These are phyloP conservation scores for Chytriomyces sp. DNA, from an alignment of 192 early-diverging fungal species.

Conservation along the genomic window DNA sequence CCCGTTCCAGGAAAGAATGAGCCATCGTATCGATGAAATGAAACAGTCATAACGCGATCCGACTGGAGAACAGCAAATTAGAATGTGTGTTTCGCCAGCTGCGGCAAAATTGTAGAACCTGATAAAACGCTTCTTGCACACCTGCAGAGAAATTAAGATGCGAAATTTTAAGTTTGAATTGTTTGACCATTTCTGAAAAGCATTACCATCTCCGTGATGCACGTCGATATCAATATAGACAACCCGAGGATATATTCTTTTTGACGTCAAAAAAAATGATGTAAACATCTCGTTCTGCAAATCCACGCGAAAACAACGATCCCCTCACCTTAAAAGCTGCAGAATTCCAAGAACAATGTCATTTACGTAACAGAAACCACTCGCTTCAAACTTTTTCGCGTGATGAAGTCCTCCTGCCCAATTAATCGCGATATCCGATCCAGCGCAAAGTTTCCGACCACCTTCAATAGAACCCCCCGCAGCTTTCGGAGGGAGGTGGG, in stretches of 20 bases:
- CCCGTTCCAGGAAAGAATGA: slow-evolving; percentile 97
- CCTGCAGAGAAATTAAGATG: too few relatives aligned
- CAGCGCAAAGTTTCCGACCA: slow-evolving; percentile 71
- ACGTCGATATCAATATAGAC: slow-evolving; percentile 98
- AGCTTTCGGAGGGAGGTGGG: too few relatives aligned
- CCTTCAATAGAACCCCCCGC: slow-evolving; percentile 92
- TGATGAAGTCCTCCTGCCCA: slow-evolving; percentile 97
- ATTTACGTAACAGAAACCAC: slow-evolving; percentile 98
- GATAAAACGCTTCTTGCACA: slow-evolving; percentile 32
- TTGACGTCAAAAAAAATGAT: not conserved
- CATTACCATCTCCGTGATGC: slow-evolving; percentile 99
- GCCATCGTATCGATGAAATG: slow-evolving; percentile 94
- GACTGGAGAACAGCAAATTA: slow-evolving; percentile 58
- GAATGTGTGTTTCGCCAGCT: too few relatives aligned
- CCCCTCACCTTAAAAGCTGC: slow-evolving; percentile 75
- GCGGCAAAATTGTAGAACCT: not conserved
- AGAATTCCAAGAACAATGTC: slow-evolving; percentile 95
- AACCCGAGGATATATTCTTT: slow-evolving; percentile 73
- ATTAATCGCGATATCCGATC: slow-evolving; percentile 86
- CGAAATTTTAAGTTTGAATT: too few relatives aligned
- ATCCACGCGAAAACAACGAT: too few relatives aligned
- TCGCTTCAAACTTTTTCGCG: slow-evolving; percentile 94
- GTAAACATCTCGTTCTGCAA: not conserved
- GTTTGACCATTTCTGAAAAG: too few relatives aligned
- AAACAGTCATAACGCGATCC: slow-evolving; percentile 93